Evolutionary conservation across 768 basidiomycete species (phyloP).

Genomic region (Arthromyces matolae): DNA sequence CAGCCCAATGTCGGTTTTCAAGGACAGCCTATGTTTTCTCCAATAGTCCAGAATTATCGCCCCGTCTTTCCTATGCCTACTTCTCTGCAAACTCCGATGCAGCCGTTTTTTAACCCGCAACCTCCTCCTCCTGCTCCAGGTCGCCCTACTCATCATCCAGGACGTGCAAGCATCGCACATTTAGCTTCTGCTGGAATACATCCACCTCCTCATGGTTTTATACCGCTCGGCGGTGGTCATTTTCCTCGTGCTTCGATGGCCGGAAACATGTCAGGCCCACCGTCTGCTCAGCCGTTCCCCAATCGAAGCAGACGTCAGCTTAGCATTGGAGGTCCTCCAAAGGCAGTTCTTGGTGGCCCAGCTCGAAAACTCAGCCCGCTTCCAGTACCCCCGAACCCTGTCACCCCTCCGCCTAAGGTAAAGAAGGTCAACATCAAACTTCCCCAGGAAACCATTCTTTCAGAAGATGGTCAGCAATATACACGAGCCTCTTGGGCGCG

Average conservation of each 20-base stretch:
- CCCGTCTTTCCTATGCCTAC: slow-evolving; percentile 47
- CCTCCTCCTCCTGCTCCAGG: slow-evolving; percentile 48
- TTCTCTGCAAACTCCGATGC: slow-evolving; percentile 70
- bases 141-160: slow-evolving; percentile 54
- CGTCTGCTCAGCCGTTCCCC: slow-evolving; percentile 44
- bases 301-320: slow-evolving; percentile 65
- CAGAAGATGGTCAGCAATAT: slow-evolving; percentile 37
- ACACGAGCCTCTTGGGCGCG: slow-evolving; percentile 60
- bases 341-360: slow-evolving; percentile 78
- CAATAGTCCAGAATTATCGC: slow-evolving; percentile 58
- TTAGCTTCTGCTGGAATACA: slow-evolving; percentile 58
- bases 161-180: slow-evolving; percentile 59
- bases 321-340: slow-evolving; percentile 85
- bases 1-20: slow-evolving; percentile 41
- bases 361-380: slow-evolving; percentile 73
- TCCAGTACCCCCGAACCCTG: slow-evolving; percentile 30
- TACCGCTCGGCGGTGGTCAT: slow-evolving; percentile 46
- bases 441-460: slow-evolving; percentile 60
- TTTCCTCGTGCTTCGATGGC: slow-evolving; percentile 53
- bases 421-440: slow-evolving; percentile 73
- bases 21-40: slow-evolving; percentile 56
- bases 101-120: slow-evolving; percentile 55
- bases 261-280: slow-evolving; percentile 28
- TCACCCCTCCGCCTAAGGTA: slow-evolving; percentile 39
- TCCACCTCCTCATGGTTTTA: slow-evolving; percentile 46